Evolutionary conservation across 192 early-diverging fungal genomes (phyloP), one percentile per base, ranked within the genome.

Genomic region (Podila minutissima): DNA sequence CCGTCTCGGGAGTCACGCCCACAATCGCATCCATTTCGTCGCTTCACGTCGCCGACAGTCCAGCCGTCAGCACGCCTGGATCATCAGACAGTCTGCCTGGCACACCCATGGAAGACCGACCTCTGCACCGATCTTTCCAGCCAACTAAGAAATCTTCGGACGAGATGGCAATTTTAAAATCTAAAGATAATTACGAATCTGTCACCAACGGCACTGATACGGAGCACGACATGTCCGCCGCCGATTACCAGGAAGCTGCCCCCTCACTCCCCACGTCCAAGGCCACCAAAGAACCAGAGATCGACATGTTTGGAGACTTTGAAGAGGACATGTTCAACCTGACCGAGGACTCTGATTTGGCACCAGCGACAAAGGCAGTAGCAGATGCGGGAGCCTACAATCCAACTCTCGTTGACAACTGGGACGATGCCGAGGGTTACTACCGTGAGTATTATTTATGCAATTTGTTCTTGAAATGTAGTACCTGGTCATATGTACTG

Each of bases 401-500:
- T 62, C 85, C 86, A 29, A 87, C 86, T 10, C 79, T 95, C 2
- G 85, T 88, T 37, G 97, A 98, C 71, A 97, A 95, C 69, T 97
- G 94, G 94, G 97, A 99, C 82, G 98, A 99, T 73, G 87, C 91
- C 12, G 98, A 99, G 67, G 98, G 98, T 35, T 99, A 99, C 89
- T 99, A 98, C 82, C 91, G 95, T 91, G 89, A 83, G 93, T 87
- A n/a, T 17, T 49, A 20, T 17, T 37, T 50, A n/a, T 20, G 20
- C 7, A 33, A 33, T 22, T 8, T 59, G 20, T 6, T 77, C 58
- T 74, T 46, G 41, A 15, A 12, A 17, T 46, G 41, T 46, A 46
- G 41, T 1, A 41, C 0, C 41, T 46, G 41, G 2, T 46, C 15
- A 46, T 46, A 13, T 2, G 7, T 12, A 12, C 41, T 17, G 8